A percentile compares a stretch with the other conserved stretches of the same genome.
Evolutionary conservation across 2,329 filamentous ascomycete species (phyloP).

Genomic region (Albifimbria verrucaria): DNA sequence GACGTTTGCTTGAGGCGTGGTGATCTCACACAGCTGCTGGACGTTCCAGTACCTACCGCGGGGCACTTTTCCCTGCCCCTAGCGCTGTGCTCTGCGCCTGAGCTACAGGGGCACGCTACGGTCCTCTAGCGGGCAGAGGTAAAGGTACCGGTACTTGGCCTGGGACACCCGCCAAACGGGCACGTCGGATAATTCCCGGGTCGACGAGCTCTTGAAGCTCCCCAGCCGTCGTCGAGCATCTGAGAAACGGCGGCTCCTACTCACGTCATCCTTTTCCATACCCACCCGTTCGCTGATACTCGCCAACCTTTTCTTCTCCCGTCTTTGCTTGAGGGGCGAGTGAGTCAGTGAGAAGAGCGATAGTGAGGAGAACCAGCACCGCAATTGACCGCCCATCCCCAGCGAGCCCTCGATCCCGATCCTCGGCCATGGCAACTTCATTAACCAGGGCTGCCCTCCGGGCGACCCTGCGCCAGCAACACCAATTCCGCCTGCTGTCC

Average conservation of each 20-base stretch:
- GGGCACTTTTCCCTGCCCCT: background rate
- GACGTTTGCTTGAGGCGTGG: background rate
- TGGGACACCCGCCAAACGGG: too few relatives aligned
- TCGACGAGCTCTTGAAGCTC: background rate
- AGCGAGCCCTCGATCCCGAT: too few relatives aligned
- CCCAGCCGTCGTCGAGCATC: background rate
- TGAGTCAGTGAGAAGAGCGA: background rate
- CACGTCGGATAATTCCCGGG: background rate
- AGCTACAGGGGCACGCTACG: too few relatives aligned
- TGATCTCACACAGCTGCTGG: background rate
- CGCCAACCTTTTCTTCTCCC: background rate
- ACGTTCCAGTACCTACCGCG: background rate
- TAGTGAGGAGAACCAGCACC: too few relatives aligned
- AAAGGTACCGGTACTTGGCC: too few relatives aligned
- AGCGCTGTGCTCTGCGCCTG: too few relatives aligned
- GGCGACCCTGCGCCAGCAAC: slow-evolving; percentile 8
- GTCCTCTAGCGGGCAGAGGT: too few relatives aligned
- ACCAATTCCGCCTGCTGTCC: slow-evolving; percentile 23
- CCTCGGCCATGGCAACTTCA: slow-evolving; percentile 23
- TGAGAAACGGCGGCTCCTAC: background rate
- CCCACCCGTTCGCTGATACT: background rate
- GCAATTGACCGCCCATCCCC: too few relatives aligned
- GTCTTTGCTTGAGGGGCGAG: background rate
- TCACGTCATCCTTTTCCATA: background rate
- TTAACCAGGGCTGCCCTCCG: slow-evolving; percentile 26